These are phyloP conservation scores for Heliocybe sulcata DNA, from an alignment of 1,284 basidiomycete species.

Conservation along the genomic window DNA sequence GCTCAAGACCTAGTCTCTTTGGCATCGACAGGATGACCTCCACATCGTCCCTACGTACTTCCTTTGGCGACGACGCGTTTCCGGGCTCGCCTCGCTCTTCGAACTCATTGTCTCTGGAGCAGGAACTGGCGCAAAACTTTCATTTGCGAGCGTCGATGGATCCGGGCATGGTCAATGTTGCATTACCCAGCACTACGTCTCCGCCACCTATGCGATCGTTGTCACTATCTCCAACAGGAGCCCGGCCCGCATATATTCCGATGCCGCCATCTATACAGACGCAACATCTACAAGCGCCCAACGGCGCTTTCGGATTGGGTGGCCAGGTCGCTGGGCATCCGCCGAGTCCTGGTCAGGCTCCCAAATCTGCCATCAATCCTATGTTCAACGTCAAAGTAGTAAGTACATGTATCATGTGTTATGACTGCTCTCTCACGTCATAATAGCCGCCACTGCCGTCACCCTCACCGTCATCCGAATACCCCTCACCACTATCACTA, in stretches of 20 bases:
- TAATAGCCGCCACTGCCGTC: constrained; percentile 48
- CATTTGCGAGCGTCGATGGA: constrained; percentile 67
- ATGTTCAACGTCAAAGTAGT: constrained; percentile 78
- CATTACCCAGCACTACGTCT: constrained; percentile 47
- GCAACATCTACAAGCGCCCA: constrained; percentile 30
- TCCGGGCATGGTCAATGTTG: constrained; percentile 36
- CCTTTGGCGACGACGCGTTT: constrained; percentile 54
- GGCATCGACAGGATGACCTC: constrained; percentile 70
- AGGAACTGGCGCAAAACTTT: constrained; percentile 76
- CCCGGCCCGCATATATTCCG: constrained; percentile 22
- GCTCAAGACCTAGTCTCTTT: constrained; percentile 50
- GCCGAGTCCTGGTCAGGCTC: constrained; percentile 44
- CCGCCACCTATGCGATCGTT: constrained; percentile 68
- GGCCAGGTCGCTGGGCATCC: constrained; percentile 28
- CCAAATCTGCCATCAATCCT: constrained; percentile 74
- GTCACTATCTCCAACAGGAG: constrained; percentile 54
- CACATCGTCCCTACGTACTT: constrained; percentile 61
- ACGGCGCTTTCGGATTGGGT: constrained; percentile 19
- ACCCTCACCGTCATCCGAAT: constrained; percentile 24
- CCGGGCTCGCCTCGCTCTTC: constrained; percentile 71
- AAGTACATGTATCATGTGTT: constrained; percentile 26
- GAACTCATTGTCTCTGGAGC: constrained; percentile 75
- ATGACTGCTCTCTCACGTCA: constrained; percentile 14
- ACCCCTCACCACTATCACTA: constrained; percentile 30
- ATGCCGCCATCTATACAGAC: constrained; percentile 42